Base-by-base conservation (phyloP, 306 rosid genomes). In the Vigna radiata region DNA sequence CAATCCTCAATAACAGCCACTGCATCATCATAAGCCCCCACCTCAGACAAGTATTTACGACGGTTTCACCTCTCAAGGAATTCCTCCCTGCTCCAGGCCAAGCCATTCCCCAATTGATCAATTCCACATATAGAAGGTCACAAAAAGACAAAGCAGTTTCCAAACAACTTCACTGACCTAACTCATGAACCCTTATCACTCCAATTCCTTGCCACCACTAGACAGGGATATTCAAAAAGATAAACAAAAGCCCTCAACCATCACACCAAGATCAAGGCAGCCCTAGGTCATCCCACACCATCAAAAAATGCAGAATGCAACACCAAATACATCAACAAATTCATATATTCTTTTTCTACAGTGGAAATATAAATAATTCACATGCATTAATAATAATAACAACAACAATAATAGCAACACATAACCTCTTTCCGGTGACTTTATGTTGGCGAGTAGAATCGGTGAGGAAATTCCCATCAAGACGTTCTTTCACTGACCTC, bases 401-500 rank as follows among this genome's bases (percentile, higher is more conserved):
- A 39, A 64, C 0, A 36, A 46, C 27, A 25, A 25, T 2, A 25
- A 25, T 25, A 25, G 27, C 1, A 46, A 68, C 5, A 47, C 12
- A 27, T n/a, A 49, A 90, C 93, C 96, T 91, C 76, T 89, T 91
- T 54, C 93, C 91, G 8, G 86, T 70, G 44, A 87, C 11, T 61
- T 80, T 88, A 37, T 82, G 82, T 37, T 87, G 93, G 61, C 89
- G 87, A 66, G 47, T 50, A 36, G 85, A 71, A 44, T 78, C 84
- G 17, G 72, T 81, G 25, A 73, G 49, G 50, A 81, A 68, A 72
- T 60, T 84, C 21, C 93, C 89, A 79, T 89, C 79, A 50, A 91
- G 96, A 2, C 96, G 91, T 60, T 91, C 96, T 83, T 86, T 89
- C 55, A 86, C 77, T 10, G 96, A 89, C 79, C 87, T 87, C 80